phyloP scores from a whole-genome alignment of 2,329 filamentous ascomycete genomes.

The Exutisphaerella laricina region DNA sequence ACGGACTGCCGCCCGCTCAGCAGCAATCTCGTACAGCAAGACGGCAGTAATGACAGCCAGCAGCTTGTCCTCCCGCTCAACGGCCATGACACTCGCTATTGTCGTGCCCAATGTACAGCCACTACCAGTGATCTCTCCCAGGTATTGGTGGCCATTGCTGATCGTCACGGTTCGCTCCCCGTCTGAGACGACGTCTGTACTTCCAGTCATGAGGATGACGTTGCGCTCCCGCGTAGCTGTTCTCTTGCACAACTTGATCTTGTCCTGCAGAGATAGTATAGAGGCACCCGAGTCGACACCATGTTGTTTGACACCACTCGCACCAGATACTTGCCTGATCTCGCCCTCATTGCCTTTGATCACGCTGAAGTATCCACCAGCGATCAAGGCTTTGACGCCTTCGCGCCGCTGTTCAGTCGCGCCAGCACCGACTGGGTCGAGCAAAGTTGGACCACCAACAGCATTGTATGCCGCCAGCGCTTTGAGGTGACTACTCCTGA shows the following conservation, averaged over 20 bases:
- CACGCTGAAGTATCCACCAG: constrained; percentile 70
- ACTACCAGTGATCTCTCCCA: constrained; percentile 65
- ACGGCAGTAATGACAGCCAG: constrained; percentile 66
- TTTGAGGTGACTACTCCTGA: constrained; percentile 63
- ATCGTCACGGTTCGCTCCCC: constrained; percentile 62
- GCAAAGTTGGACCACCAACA: constrained; percentile 66
- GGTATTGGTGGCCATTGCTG: constrained; percentile 67
- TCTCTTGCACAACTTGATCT: constrained; percentile 56
- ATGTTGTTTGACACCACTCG: constrained; percentile 55
- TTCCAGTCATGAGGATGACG: constrained; percentile 77
- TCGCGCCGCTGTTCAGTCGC: constrained; percentile 69
- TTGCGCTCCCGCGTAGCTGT: constrained; percentile 64
- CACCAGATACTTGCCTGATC: constrained; percentile 66
- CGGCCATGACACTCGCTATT: constrained; percentile 68
- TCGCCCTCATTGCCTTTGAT: constrained; percentile 95
- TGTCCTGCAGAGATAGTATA: constrained; percentile 48
- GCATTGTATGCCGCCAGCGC: constrained; percentile 78
- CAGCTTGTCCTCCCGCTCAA: constrained; percentile 59
- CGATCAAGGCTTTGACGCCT: constrained; percentile 66
- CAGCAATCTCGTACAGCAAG: constrained; percentile 71
- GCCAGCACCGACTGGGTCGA: constrained; percentile 87
- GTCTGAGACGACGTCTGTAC: constrained; percentile 70
- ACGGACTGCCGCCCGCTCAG: constrained; percentile 57
- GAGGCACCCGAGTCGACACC: constrained; percentile 75
- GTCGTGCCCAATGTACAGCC: constrained; percentile 83